Base-by-base conservation (phyloP, 2,329 filamentous ascomycete species). In the Dactylonectria estremocensis region DNA sequence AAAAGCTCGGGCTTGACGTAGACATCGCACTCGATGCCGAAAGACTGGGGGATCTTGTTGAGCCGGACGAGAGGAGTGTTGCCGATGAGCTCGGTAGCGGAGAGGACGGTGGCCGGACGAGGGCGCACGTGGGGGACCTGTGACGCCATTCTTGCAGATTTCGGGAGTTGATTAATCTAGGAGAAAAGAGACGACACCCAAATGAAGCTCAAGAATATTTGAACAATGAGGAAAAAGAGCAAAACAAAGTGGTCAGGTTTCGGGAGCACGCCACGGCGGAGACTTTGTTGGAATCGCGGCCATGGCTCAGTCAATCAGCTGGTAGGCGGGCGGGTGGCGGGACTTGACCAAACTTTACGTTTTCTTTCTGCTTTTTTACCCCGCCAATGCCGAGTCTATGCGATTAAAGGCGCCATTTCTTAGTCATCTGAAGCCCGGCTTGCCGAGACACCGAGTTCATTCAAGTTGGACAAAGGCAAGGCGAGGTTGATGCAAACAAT, bases 31-130 rank as follows among this genome's bases (percentile, higher is more conserved):
- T 96, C 91, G 77, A 99, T 93, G 60, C 95, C 95, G 20, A 97
- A 87, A 60, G 93, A 95, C 80, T 96, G 92, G 3, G 96, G 96
- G 70, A 99, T 91, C 84, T 93, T 95, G 85, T 98, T 98, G 70
- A 99, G 87, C 56, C 93, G 92, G 48, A 99, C 94, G 61, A 99
- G 90, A n/a, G 96, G 96, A 46, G 95, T 97, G 82, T 97, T 95
- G 77, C 95, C 95, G 76, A 99, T 98, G 73, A 98, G 90, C 82
- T 97, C 91, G 52, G 91, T 93, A 72, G 95, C 93, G 64, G 90
- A 91, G 77, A 90, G 77, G 55, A 85, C 84, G 37, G 83, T 83
- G 37, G 81, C 77, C 69, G 79, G 74, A 57, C 73, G 74, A 64
- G 78, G 80, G 61, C 72, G 63, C 56, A 75, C 72, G 69, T 79